phyloP scores from a whole-genome alignment of 176 grass and related monocot genomes.

The Aegilops longissima region DNA sequence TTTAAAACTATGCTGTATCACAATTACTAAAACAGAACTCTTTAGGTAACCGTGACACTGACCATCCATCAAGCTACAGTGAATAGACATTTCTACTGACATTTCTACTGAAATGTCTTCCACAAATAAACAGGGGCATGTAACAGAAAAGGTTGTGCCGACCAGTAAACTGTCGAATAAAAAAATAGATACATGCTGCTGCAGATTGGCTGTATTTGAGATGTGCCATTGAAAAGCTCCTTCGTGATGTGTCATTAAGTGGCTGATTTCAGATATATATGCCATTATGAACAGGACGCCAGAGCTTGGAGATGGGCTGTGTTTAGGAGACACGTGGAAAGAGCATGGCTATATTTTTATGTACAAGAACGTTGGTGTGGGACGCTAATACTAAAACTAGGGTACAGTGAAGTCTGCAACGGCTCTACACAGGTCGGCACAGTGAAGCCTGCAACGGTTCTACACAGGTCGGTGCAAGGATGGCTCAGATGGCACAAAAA shows the following conservation, averaged over 20 bases:
- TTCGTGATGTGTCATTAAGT: neutral
- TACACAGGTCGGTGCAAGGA: neutral
- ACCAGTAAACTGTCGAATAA: neutral
- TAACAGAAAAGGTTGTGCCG: neutral
- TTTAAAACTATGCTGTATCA: neutral
- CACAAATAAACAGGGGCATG: slow-evolving; percentile 11
- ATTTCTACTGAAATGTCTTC: neutral
- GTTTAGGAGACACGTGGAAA: neutral
- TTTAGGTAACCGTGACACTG: neutral
- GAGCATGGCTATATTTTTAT: neutral
- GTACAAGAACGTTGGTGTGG: too few relatives aligned
- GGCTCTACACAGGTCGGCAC: neutral
- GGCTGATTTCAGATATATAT: slow-evolving; percentile 2
- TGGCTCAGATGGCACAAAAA: neutral
- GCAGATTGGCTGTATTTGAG: neutral
- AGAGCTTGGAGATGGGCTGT: neutral
- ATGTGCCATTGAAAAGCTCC: neutral
- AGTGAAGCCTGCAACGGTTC: neutral
- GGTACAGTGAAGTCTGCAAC: neutral
- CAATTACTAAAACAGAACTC: neutral
- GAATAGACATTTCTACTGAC: neutral
- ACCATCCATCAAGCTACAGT: neutral
- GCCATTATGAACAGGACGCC: neutral
- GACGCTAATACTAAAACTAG: too few relatives aligned
- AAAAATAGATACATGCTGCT: neutral